Base-by-base conservation (phyloP, 495 filamentous ascomycete genomes). In the Neurospora pannonica region DNA sequence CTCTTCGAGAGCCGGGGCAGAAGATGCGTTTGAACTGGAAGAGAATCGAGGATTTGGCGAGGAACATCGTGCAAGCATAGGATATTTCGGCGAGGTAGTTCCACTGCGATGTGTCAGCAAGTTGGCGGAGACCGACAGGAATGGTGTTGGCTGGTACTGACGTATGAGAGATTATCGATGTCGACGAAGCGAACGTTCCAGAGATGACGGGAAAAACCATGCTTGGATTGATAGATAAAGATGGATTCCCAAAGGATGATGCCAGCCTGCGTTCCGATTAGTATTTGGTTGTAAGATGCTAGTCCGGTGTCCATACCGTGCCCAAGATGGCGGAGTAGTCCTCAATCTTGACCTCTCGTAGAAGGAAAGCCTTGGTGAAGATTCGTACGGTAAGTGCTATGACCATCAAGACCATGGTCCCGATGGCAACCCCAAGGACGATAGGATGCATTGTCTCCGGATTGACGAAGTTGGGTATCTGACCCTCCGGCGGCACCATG, bases 11-110 rank as follows among this genome's bases (percentile, higher is more conserved):
- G 34, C 73, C 75, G 36, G 76, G 69, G 38, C 77, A 80, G 54
- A 80, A 80, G 42, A 80, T 43, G 3, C 74, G 71, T 28, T 73
- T 71, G 46, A 80, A 72, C 75, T 80, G 79, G 17, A 79, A 75
- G 38, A 80, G 74, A 24, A 80, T 78, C 21, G 76, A 78, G 43
- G 70, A 75, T 40, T 80, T 80, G 4, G 79, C 79, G 15, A 75
- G 71, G 31, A 79, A 76, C 76, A 78, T 80, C 9, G 79, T 76
- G 24, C 62, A 70, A 19, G 77, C 73, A 39, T 80, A 71, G 54
- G 75, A 77, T 40, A 80, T 80, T 42, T 79, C 77, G 70, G 74
- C 77, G 36, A 78, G 71, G 67, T 80, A 78, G 36, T 43, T 76
- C 71, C 75, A 71, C 76, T 78, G 31, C 1, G 5, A 4, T 7